Evolutionary conservation across 768 basidiomycete genomes (phyloP).

Genomic region (Leucocoprinus leucothites): DNA sequence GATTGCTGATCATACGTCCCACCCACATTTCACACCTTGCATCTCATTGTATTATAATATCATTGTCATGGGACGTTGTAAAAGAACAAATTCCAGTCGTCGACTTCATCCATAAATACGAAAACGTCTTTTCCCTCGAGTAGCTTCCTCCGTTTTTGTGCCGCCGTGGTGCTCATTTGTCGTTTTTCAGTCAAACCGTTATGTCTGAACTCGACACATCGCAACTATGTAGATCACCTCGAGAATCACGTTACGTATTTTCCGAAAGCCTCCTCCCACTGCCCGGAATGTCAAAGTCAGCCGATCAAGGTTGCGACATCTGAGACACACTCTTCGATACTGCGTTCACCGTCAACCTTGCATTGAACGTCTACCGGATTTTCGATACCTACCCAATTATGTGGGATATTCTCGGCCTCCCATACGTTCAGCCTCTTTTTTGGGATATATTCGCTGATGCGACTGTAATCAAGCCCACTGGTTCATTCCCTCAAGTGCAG

Average conservation of each 20-base stretch:
- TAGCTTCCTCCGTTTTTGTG: conserved; percentile 25
- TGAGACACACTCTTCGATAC: conserved; percentile 66
- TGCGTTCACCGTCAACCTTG: conserved; percentile 63
- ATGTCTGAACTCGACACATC: conserved; percentile 56
- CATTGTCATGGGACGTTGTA: conserved; percentile 59
- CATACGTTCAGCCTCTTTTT: conserved; percentile 38
- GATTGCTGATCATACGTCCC: conserved; percentile 62
- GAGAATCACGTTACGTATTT: conserved; percentile 65
- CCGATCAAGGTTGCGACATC: conserved; percentile 55
- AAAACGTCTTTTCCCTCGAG: conserved; percentile 73
- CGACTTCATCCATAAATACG: conserved; percentile 69
- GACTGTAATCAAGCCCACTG: conserved; percentile 28
- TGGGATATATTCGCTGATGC: neutral
- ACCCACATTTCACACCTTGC: neutral
- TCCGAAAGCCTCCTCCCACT: conserved; percentile 64
- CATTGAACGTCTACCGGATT: conserved; percentile 75
- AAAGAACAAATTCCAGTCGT: conserved; percentile 72
- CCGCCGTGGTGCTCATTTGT: neutral
- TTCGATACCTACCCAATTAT: conserved; percentile 72
- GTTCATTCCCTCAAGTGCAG: conserved; percentile 53
- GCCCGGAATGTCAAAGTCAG: conserved; percentile 49
- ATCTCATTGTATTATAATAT: conserved; percentile 31
- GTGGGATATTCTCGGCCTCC: conserved; percentile 84
- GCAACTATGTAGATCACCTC: conserved; percentile 62
- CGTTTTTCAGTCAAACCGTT: conserved; percentile 50